phyloP scores from a whole-genome alignment of 2,329 filamentous ascomycete genomes.

The Dactylonectria estremocensis region DNA sequence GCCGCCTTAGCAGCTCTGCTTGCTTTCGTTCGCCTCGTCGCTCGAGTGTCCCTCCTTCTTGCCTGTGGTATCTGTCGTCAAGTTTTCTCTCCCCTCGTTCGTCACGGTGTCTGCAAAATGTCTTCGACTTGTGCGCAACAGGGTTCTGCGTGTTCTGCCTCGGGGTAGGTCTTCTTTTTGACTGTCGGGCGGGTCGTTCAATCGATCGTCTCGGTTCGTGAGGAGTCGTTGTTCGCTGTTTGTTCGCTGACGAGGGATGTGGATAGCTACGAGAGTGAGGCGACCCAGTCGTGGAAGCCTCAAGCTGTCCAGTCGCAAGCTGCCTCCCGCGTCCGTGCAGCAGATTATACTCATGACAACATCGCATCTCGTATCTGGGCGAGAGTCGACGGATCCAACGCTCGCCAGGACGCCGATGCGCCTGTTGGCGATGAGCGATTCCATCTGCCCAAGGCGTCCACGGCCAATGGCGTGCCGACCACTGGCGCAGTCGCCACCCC shows the following conservation, averaged over 20 bases:
- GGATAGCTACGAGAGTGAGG: constrained; percentile 1
- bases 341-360: constrained; percentile 15
- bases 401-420: not conserved
- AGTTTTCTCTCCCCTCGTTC: not conserved
- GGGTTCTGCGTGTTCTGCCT: constrained; percentile 22
- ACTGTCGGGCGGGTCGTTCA: not conserved
- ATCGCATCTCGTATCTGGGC: constrained; percentile 19
- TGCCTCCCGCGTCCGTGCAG: constrained; percentile 1
- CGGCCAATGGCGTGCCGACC: not conserved
- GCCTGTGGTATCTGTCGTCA: not conserved
- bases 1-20: not conserved
- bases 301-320: not conserved
- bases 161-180: constrained; percentile 10
- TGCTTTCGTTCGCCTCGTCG: not conserved
- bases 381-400: not conserved
- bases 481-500: not conserved
- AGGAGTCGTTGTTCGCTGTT: constrained; percentile 10
- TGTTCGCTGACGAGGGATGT: constrained; percentile 5
- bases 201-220: not conserved
- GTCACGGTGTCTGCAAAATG: constrained; percentile 13
- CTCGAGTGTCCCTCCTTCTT: not conserved
- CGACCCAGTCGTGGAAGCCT: not conserved
- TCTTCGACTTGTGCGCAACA: constrained; percentile 21
- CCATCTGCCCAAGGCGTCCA: constrained; percentile 4
- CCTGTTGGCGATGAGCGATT: not conserved